These are phyloP conservation scores for Epichloe gansuensis DNA, from an alignment of 2,329 filamentous ascomycete genomes.

Conservation along the genomic window DNA sequence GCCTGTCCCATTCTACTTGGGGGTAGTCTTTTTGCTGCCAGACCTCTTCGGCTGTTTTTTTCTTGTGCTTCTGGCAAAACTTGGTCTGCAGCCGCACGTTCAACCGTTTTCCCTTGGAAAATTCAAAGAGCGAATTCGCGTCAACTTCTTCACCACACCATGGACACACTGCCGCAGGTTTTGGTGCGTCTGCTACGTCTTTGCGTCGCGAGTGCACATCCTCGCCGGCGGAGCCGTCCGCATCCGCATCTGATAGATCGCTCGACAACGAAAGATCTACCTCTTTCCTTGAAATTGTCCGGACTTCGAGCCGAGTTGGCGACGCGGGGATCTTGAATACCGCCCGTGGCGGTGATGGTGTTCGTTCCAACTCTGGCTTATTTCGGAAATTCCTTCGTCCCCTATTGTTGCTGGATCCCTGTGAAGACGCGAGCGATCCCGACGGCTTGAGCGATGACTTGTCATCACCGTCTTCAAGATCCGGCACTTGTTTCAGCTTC, in stretches of 20 bases:
- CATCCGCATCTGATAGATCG: constrained; percentile 3
- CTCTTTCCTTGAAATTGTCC: background rate
- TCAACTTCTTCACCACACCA: constrained; percentile 53
- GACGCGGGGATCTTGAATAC: constrained; percentile 12
- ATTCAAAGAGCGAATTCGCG: constrained; percentile 37
- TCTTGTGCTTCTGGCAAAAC: constrained; percentile 54
- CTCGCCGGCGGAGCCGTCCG: background rate
- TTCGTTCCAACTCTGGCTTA: background rate
- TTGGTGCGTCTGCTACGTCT: constrained; percentile 1
- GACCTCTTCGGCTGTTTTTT: constrained; percentile 33
- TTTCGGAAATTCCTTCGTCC: background rate
- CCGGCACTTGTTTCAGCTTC: constrained; percentile 2
- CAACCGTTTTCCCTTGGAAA: constrained; percentile 34
- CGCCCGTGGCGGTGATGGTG: constrained; percentile 9
- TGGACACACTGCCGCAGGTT: constrained; percentile 38
- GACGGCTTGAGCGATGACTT: background rate
- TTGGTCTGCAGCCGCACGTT: constrained; percentile 43
- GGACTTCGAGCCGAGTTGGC: constrained; percentile 6
- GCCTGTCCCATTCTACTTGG: constrained; percentile 50
- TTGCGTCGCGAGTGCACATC: background rate
- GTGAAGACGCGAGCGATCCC: background rate
- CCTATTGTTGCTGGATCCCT: background rate
- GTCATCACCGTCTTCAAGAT: background rate
- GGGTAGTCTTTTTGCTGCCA: constrained; percentile 51
- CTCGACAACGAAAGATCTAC: background rate